These are phyloP conservation scores for Kwoniella newhampshirensis DNA, from an alignment of 768 basidiomycete species.

Conservation along the genomic window DNA sequence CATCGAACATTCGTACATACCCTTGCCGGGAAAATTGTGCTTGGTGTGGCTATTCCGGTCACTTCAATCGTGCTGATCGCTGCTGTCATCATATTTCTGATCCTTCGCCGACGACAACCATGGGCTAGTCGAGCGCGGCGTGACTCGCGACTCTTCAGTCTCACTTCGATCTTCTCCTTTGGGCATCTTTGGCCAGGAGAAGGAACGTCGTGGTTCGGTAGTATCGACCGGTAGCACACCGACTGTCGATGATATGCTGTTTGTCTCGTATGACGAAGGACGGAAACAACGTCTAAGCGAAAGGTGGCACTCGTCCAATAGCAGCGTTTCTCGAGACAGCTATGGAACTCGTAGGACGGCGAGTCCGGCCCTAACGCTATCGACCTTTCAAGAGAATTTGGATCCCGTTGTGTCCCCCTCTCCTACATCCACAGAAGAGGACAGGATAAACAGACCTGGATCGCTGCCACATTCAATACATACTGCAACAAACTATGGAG, in stretches of 20 bases:
- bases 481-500: constrained; percentile 7
- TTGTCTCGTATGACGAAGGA: constrained; percentile 29
- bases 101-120: constrained; percentile 13
- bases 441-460: not conserved
- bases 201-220: not conserved
- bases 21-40: constrained; percentile 34
- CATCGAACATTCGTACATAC: constrained; percentile 24
- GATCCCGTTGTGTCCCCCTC: not conserved
- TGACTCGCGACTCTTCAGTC: not conserved
- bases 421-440: not conserved
- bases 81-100: constrained; percentile 13
- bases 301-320: constrained; percentile 13
- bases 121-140: constrained; percentile 11
- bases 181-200: not conserved
- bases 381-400: not conserved
- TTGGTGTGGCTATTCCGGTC: constrained; percentile 24
- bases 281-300: constrained; percentile 20
- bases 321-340: not conserved
- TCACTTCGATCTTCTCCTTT: constrained; percentile 4
- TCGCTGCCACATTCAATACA: not conserved
- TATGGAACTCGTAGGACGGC: constrained; percentile 1
- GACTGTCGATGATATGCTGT: constrained; percentile 15
- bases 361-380: not conserved
- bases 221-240: not conserved
- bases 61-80: constrained; percentile 17